These are phyloP conservation scores for Exidia glandulosa DNA, from an alignment of 768 basidiomycete genomes.

Conservation along the genomic window DNA sequence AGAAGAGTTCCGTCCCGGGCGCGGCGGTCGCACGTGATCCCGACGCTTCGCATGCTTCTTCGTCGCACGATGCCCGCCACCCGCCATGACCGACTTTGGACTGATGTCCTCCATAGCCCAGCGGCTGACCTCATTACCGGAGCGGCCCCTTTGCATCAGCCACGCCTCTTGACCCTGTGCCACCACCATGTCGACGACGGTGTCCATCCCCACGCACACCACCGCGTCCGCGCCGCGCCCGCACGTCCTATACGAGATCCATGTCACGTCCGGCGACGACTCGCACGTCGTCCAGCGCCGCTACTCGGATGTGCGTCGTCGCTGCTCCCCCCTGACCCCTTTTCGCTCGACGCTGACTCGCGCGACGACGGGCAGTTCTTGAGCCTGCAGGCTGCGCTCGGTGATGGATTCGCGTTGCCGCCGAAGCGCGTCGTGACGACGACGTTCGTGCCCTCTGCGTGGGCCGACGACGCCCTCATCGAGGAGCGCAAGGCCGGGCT, in stretches of 20 bases:
- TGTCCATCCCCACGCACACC: conserved; percentile 30
- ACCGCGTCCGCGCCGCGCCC: conserved; percentile 34
- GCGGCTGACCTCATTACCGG: not conserved
- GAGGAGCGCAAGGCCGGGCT: conserved; percentile 40
- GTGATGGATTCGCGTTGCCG: conserved; percentile 30
- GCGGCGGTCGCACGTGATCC: no score
- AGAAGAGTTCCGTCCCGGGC: no score
- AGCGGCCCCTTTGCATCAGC: not conserved
- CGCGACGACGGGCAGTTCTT: conserved; percentile 20
- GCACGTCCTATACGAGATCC: conserved; percentile 35
- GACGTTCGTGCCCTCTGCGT: conserved; percentile 38
- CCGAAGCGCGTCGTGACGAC: conserved; percentile 41
- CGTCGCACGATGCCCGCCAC: no score
- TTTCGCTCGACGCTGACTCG: not conserved
- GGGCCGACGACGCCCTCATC: conserved; percentile 43
- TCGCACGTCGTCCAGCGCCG: conserved; percentile 22
- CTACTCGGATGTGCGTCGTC: conserved; percentile 33
- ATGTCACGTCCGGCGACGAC: conserved; percentile 23
- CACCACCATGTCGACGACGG: not conserved
- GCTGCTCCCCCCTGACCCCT: not conserved
- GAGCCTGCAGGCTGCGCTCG: conserved; percentile 28
- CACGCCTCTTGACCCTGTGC: not conserved
- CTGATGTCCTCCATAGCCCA: not conserved
- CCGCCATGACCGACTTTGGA: no score
- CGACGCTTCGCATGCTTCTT: no score